These are phyloP conservation scores for Diaporthe sp. DNA, from an alignment of 2,329 filamentous ascomycete genomes.

Conservation along the genomic window DNA sequence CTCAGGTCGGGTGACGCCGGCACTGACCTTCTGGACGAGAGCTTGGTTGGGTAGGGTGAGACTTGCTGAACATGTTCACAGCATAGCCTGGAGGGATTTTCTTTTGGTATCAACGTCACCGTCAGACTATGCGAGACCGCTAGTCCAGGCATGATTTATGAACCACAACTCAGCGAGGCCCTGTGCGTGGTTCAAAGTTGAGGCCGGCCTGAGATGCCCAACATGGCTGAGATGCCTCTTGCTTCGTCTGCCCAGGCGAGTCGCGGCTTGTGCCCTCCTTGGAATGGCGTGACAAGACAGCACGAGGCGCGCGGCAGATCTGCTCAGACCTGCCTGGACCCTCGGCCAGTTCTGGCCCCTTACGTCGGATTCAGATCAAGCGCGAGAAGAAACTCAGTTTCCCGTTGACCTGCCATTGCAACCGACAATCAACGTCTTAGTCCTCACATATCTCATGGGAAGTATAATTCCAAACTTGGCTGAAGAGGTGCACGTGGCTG, in stretches of 20 bases:
- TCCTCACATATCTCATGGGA: not conserved
- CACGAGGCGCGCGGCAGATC: not conserved
- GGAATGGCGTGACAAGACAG: not conserved
- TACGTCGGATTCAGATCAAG: not conserved
- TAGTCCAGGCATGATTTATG: constrained; percentile 4
- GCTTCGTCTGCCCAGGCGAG: constrained; percentile 10
- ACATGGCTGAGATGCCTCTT: not conserved
- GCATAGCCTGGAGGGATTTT: not conserved
- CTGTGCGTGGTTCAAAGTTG: not conserved
- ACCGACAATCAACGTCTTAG: not conserved
- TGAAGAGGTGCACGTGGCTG: not conserved
- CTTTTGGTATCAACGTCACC: not conserved
- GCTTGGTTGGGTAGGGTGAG: not conserved
- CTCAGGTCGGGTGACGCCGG: constrained; percentile 2
- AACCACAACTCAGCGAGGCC: not conserved
- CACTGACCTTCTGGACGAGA: not conserved
- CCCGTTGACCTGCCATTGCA: not conserved
- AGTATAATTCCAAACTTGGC: not conserved
- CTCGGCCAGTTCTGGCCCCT: not conserved
- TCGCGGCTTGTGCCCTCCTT: not conserved
- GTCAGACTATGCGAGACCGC: not conserved
- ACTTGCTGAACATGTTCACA: not conserved
- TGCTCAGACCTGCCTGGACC: not conserved
- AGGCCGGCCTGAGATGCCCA: not conserved
- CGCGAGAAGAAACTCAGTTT: not conserved